Conservation (phyloP, 331 rosid genomes). For the Spiraea crenata region DNA sequence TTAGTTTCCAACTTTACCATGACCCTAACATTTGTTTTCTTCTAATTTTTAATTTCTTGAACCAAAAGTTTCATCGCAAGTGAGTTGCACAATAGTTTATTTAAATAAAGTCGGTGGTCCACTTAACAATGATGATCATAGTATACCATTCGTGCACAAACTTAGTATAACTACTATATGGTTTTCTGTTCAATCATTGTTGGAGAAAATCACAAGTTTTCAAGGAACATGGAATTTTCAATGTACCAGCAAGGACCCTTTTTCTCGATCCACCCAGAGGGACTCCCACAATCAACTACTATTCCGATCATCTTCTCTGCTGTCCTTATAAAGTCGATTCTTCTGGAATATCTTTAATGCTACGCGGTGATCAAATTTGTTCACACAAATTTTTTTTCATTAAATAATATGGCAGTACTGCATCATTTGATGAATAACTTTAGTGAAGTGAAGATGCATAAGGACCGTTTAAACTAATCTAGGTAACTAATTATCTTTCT, state of each 20-base stretch:
- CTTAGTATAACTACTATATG: neutral
- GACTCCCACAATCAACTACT: neutral
- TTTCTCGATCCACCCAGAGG: conserved; percentile 3
- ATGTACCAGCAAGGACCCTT: conserved; percentile 20
- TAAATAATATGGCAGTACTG: neutral
- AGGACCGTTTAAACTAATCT: neutral
- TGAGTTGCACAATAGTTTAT: conserved; percentile 9
- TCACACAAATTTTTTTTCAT: neutral
- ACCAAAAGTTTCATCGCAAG: conserved; percentile 17
- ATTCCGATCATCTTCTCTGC: conserved; percentile 12
- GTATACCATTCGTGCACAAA: conserved; percentile 17
- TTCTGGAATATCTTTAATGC: conserved; percentile 5
- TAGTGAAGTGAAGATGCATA: no score
- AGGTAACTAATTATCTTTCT: no score
- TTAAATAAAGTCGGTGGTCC: conserved; percentile 14
- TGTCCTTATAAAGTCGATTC: neutral
- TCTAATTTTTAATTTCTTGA: neutral
- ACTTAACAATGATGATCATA: conserved; percentile 1
- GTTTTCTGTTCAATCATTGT: neutral
- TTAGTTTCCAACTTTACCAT: no score
- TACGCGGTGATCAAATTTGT: neutral
- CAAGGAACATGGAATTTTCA: conserved; percentile 14
- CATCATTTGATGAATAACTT: neutral
- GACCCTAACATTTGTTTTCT: neutral
- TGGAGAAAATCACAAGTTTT: conserved; percentile 7